These are phyloP conservation scores for Cladosporium sp. DNA, from an alignment of 2,329 filamentous ascomycete genomes.

Conservation along the genomic window DNA sequence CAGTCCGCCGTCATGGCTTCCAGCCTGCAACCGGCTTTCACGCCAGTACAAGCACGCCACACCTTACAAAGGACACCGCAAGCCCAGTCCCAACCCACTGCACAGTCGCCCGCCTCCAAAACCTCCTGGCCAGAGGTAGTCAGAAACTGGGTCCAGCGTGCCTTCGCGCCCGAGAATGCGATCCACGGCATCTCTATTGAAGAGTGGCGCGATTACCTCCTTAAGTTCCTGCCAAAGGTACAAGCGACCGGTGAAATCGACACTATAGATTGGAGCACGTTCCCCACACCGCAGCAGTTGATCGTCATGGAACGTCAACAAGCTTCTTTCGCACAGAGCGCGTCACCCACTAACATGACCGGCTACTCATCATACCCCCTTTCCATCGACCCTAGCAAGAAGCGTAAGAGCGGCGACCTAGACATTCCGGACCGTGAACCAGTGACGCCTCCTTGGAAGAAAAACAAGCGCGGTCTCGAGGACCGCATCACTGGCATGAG, in stretches of 20 bases:
- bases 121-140: slow-evolving; percentile 69
- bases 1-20: slow-evolving; percentile 14
- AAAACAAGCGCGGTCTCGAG: slow-evolving; percentile 62
- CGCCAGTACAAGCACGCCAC: slow-evolving; percentile 47
- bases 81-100: slow-evolving; percentile 20
- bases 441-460: slow-evolving; percentile 70
- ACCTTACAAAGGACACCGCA: slow-evolving; percentile 33
- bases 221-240: slow-evolving; percentile 78
- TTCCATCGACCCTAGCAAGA: slow-evolving; percentile 54
- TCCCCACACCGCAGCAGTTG: slow-evolving; percentile 83
- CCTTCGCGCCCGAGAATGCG: slow-evolving; percentile 66
- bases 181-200: slow-evolving; percentile 46
- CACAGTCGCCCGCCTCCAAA: slow-evolving; percentile 49
- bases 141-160: slow-evolving; percentile 83
- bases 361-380: slow-evolving; percentile 13
- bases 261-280: slow-evolving; percentile 75
- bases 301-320: slow-evolving; percentile 68
- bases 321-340: slow-evolving; percentile 38
- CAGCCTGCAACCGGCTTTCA: slow-evolving; percentile 44
- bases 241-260: slow-evolving; percentile 72
- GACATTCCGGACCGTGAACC: slow-evolving; percentile 53
- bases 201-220: slow-evolving; percentile 83
- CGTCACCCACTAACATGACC: slow-evolving; percentile 34
- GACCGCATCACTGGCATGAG: slow-evolving; percentile 70
- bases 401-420: slow-evolving; percentile 75